These are phyloP conservation scores for Suillus lakei DNA, from an alignment of 768 basidiomycete species.

Conservation along the genomic window DNA sequence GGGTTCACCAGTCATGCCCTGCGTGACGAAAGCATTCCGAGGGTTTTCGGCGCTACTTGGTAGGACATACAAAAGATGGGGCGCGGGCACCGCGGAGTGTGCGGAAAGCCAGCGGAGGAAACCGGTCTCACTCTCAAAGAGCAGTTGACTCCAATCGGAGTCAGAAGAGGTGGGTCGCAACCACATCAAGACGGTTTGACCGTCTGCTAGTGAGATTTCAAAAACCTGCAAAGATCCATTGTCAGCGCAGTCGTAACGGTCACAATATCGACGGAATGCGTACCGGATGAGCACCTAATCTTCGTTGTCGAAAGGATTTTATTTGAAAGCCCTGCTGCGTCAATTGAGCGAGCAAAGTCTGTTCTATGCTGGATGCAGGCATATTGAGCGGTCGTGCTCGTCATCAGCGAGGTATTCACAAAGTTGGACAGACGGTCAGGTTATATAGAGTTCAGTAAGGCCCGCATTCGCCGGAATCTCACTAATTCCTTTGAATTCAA, in stretches of 20 bases:
- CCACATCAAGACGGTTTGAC: conserved; percentile 1
- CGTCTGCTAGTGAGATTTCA: conserved; percentile 8
- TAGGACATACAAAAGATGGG: conserved; percentile 1
- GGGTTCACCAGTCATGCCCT: neutral
- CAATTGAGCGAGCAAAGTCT: conserved; percentile 1
- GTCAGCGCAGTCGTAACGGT: neutral
- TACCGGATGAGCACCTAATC: conserved; percentile 7
- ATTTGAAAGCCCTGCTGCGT: conserved; percentile 4
- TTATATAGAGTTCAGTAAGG: conserved; percentile 2
- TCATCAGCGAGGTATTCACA: neutral
- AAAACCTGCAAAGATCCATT: conserved; percentile 2
- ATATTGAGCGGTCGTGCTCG: neutral
- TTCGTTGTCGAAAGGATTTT: neutral
- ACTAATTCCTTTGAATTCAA: neutral
- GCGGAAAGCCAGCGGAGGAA: conserved; percentile 7
- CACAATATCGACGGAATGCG: neutral
- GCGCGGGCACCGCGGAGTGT: conserved; percentile 4
- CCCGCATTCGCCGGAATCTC: neutral
- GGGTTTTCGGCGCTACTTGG: neutral
- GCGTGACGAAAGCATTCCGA: conserved; percentile 5
- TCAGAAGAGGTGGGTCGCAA: conserved; percentile 7
- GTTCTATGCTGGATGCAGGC: conserved; percentile 2
- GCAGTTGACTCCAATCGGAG: neutral
- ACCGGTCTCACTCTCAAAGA: conserved; percentile 7
- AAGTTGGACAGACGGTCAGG: neutral